phyloP scores from a whole-genome alignment of 352 stramenopile species.

The Paralagenidium karlingii region DNA sequence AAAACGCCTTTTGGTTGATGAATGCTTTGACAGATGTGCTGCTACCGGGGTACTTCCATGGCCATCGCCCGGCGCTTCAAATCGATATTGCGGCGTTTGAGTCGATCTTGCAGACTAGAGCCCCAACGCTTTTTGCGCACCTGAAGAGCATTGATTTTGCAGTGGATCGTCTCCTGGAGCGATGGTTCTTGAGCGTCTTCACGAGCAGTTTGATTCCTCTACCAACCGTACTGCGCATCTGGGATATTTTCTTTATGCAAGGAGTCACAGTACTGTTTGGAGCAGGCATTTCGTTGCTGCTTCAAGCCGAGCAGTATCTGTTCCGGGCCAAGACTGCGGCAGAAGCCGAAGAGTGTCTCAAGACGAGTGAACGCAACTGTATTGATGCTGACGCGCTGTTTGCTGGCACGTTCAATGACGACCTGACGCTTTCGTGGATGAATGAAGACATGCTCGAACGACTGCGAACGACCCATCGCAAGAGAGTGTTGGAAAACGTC shows the following conservation, averaged over 20 bases:
- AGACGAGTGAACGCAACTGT: constrained; percentile 33
- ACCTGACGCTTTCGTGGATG: constrained; percentile 66
- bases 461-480: constrained; percentile 28
- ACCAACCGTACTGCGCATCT: constrained; percentile 64
- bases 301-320: constrained; percentile 49
- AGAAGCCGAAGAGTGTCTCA: constrained; percentile 39
- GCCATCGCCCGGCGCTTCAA: constrained; percentile 52
- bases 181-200: constrained; percentile 69
- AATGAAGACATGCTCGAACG: constrained; percentile 53
- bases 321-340: constrained; percentile 37
- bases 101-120: constrained; percentile 30
- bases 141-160: constrained; percentile 33
- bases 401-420: constrained; percentile 61
- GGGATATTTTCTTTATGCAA: constrained; percentile 67
- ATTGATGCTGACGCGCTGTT: constrained; percentile 66
- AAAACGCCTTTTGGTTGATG: constrained; percentile 68
- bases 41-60: constrained; percentile 68
- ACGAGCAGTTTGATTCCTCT: constrained; percentile 49
- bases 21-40: constrained; percentile 64
- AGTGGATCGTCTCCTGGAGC: constrained; percentile 38
- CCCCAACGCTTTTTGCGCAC: constrained; percentile 36
- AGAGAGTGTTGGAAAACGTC: constrained; percentile 37
- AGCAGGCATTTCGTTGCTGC: constrained; percentile 48
- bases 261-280: constrained; percentile 59
- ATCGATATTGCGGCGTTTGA: constrained; percentile 50